Percentiles rank a stretch among this genome's conserved stretches.
These are phyloP conservation scores for Elsinoe necatrix DNA, from an alignment of 2,329 filamentous ascomycete genomes.

Conservation along the genomic window DNA sequence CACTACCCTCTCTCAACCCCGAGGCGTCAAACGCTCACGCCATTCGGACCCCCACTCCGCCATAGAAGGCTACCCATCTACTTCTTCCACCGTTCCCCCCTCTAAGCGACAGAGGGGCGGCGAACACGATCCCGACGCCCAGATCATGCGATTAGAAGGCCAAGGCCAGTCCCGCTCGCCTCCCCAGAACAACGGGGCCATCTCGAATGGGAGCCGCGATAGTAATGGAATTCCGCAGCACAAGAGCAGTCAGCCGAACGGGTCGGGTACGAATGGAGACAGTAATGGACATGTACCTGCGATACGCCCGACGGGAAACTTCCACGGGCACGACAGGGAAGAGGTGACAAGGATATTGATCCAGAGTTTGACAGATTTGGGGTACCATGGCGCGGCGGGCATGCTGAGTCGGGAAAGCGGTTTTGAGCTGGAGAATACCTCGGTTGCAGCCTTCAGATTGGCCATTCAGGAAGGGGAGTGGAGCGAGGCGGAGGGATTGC, in stretches of 20 bases:
- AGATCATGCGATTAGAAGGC: constrained; percentile 15
- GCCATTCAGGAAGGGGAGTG: constrained; percentile 76
- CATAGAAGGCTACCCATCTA: not conserved
- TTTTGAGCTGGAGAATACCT: constrained; percentile 74
- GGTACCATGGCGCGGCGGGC: constrained; percentile 69
- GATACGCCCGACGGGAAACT: constrained; percentile 36
- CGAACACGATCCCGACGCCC: not conserved
- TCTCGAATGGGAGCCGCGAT: not conserved
- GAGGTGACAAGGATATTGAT: constrained; percentile 90
- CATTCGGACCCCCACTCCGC: not conserved
- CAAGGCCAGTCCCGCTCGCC: constrained; percentile 2
- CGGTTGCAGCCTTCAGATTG: constrained; percentile 75
- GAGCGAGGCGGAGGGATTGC: constrained; percentile 72
- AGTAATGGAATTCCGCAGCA: not conserved
- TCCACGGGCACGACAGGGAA: constrained; percentile 81
- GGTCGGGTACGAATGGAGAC: constrained; percentile 12
- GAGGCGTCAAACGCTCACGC: constrained; percentile 6
- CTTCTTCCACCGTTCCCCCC: not conserved
- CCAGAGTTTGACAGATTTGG: constrained; percentile 81
- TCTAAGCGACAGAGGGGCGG: constrained; percentile 15
- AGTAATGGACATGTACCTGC: constrained; percentile 6
- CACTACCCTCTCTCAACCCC: not conserved
- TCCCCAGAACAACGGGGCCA: not conserved
- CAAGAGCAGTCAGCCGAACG: constrained; percentile 11
- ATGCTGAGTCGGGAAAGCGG: constrained; percentile 74